Base-by-base conservation (phyloP, 805 yeast species). In the Candida arabinofermentans region DNA sequence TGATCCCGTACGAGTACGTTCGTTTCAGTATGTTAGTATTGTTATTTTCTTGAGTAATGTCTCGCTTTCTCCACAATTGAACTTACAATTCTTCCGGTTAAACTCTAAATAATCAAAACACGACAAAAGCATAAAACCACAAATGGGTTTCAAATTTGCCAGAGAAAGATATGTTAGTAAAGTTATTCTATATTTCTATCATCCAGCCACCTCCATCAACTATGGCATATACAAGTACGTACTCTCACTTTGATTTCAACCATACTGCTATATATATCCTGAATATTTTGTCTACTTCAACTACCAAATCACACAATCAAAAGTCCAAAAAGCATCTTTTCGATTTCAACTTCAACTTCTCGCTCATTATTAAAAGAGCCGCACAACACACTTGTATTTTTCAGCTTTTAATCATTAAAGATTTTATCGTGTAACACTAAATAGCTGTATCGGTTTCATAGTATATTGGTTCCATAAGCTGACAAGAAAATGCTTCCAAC, bases 401-500 rank as follows among this genome's bases (percentile, higher is more conserved):
- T n/a, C n/a, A n/a, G n/a, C n/a, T n/a, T n/a, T n/a, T n/a, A n/a
- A n/a, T n/a, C n/a, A n/a, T n/a, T n/a, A n/a, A n/a, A n/a, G n/a
- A n/a, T n/a, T n/a, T n/a, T n/a, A n/a, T n/a, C n/a, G n/a, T n/a
- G n/a, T n/a, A n/a, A n/a, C n/a, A n/a, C n/a, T n/a, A n/a, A n/a
- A n/a, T n/a, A n/a, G n/a, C n/a, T n/a, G n/a, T n/a, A n/a, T n/a
- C n/a, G n/a, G n/a, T n/a, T n/a, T n/a, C n/a, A n/a, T n/a, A n/a
- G n/a, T n/a, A n/a, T n/a, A n/a, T n/a, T n/a, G n/a, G n/a, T n/a
- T n/a, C n/a, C n/a, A n/a, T n/a, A n/a, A n/a, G n/a, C n/a, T n/a
- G n/a, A n/a, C n/a, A n/a, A n/a, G n/a, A 18, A 10, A 13, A 89
- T 89, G 96, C 70, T 86, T 3, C 81, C 93, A 5, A 90, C 97